Evolutionary conservation across 108 stramenopile species (phyloP).

Genomic region (Discostella stelligeroides): DNA sequence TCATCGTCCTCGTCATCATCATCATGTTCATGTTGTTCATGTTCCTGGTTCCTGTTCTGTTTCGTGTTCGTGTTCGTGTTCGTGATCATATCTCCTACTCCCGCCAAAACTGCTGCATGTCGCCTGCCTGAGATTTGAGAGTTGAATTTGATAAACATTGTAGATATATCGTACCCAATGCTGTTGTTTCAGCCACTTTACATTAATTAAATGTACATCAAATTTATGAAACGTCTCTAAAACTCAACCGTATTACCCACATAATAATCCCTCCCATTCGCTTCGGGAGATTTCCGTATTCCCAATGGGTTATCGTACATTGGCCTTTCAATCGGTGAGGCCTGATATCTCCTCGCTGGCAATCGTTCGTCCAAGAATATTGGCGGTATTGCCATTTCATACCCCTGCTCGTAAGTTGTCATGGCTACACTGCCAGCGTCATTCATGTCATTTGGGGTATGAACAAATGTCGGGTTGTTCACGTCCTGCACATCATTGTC

Average conservation of each 20-base stretch:
- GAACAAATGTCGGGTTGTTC: constrained; percentile 12
- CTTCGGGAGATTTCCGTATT: constrained; percentile 6
- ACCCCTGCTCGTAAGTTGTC: constrained; percentile 13
- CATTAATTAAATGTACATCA: too few relatives aligned
- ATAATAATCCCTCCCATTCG: constrained; percentile 3
- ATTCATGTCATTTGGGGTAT: constrained; percentile 10
- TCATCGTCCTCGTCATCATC: too few relatives aligned
- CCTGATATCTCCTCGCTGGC: background rate
- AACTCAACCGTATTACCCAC: constrained; percentile 38
- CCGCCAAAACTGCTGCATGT: too few relatives aligned
- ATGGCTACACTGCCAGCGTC: constrained; percentile 11
- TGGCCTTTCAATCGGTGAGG: background rate
- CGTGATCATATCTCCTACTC: too few relatives aligned
- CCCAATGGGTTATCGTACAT: constrained; percentile 26
- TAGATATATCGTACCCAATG: too few relatives aligned
- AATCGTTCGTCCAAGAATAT: constrained; percentile 2
- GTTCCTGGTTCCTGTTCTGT: too few relatives aligned
- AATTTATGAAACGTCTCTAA: constrained; percentile 5
- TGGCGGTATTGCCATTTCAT: constrained; percentile 8
- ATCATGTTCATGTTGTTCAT: too few relatives aligned
- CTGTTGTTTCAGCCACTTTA: too few relatives aligned
- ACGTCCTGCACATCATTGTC: background rate
- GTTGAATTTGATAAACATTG: too few relatives aligned
- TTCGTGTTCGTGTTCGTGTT: too few relatives aligned
- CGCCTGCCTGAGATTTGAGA: too few relatives aligned